Evolutionary conservation across 176 grass and related monocot genomes (phyloP).

Genomic region (Secale cereale): DNA sequence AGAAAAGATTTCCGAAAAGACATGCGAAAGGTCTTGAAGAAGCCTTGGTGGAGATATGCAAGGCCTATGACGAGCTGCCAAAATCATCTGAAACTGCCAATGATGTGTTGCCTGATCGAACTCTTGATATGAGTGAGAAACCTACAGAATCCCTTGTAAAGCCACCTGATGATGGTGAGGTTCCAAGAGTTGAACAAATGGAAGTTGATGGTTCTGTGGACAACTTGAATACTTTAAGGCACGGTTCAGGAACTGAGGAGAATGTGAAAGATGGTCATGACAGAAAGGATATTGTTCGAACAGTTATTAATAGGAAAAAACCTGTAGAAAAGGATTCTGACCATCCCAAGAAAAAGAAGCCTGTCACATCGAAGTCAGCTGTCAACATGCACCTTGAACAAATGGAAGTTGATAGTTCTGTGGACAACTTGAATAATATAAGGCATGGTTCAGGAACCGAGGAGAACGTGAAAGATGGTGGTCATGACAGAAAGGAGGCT

Average conservation of each 20-base stretch:
- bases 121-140: conserved; percentile 43
- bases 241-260: conserved; percentile 22
- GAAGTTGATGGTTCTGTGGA: conserved; percentile 34
- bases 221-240: conserved; percentile 28
- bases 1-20: conserved; percentile 63
- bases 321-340: conserved; percentile 19
- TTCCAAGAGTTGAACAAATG: conserved; percentile 29
- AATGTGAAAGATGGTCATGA: conserved; percentile 25
- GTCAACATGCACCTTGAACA: conserved; percentile 13
- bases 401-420: conserved; percentile 32
- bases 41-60: conserved; percentile 88
- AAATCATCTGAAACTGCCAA: conserved; percentile 46
- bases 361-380: conserved; percentile 30
- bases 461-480: conserved; percentile 15
- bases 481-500: conserved; percentile 28
- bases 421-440: conserved; percentile 31
- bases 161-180: conserved; percentile 36
- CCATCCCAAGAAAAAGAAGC: conserved; percentile 37
- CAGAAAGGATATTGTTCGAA: conserved; percentile 20
- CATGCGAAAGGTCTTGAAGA: conserved; percentile 50
- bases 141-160: conserved; percentile 40
- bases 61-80: conserved; percentile 59
- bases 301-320: conserved; percentile 46
- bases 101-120: conserved; percentile 21
- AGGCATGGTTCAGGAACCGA: conserved; percentile 21